Percentiles rank a stretch among this genome's conserved stretches.
phyloP scores from a whole-genome alignment of 2,329 filamentous ascomycete genomes.

The Penicillium sp. region DNA sequence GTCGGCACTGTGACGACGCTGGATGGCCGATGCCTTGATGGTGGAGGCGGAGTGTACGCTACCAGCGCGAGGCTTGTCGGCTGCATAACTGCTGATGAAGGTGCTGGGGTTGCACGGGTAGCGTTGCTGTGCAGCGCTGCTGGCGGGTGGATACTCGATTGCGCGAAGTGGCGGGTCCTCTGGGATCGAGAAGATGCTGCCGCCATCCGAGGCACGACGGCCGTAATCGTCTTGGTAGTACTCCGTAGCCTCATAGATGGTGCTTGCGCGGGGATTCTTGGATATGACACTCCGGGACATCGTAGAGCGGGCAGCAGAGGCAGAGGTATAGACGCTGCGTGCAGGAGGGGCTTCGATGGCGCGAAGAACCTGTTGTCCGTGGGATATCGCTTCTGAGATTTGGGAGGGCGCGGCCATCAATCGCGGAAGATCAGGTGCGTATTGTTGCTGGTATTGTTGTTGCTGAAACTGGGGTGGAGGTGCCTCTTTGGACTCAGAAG shows the following conservation, averaged over 20 bases:
- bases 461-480: conserved; percentile 16
- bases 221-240: conserved; percentile 36
- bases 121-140: conserved; percentile 28
- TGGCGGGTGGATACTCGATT: conserved; percentile 44
- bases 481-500: conserved; percentile 25
- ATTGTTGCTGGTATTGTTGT: conserved; percentile 17
- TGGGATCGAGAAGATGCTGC: conserved; percentile 41
- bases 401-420: conserved; percentile 31
- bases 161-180: conserved; percentile 43
- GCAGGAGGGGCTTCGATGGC: conserved; percentile 41
- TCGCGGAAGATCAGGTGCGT: conserved; percentile 32
- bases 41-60: conserved; percentile 45
- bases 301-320: conserved; percentile 36
- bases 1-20: conserved; percentile 26
- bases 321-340: conserved; percentile 28
- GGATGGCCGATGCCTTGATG: conserved; percentile 35
- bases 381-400: conserved; percentile 24
- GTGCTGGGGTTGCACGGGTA: conserved; percentile 42
- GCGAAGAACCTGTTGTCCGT: conserved; percentile 32
- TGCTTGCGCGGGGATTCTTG: conserved; percentile 47
- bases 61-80: conserved; percentile 38
- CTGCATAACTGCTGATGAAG: conserved; percentile 48
- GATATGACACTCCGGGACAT: conserved; percentile 41
- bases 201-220: conserved; percentile 44
- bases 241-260: conserved; percentile 47